Percentiles rank a stretch among this genome's conserved stretches.
These are phyloP conservation scores for Calophaca sinica DNA, from an alignment of 306 rosid genomes.

Conservation along the genomic window DNA sequence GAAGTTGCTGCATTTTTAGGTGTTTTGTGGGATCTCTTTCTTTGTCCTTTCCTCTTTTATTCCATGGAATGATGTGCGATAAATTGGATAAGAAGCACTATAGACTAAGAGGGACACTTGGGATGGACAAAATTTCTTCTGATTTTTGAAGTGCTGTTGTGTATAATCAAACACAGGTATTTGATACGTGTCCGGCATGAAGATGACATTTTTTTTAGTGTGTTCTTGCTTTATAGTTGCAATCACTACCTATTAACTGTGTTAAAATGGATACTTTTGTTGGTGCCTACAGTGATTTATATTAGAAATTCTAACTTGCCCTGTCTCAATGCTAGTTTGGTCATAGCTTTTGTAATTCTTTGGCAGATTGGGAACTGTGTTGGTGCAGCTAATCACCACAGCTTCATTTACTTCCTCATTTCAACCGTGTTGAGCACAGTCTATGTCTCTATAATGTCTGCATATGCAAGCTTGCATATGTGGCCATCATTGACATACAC, in stretches of 20 bases:
- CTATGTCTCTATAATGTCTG: constrained; percentile 73
- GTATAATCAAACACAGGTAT: no score
- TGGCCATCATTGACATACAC: constrained; percentile 67
- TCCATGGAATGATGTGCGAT: no score
- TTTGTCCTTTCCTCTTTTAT: neutral
- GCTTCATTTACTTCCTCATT: constrained; percentile 84
- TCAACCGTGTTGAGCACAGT: constrained; percentile 72
- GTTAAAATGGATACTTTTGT: constrained; percentile 13
- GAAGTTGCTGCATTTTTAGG: neutral
- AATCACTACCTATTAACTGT: constrained; percentile 11
- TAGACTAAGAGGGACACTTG: no score
- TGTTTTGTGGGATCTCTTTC: neutral
- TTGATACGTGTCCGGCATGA: neutral
- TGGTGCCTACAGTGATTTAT: neutral
- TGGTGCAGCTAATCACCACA: constrained; percentile 89
- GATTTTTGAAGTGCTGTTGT: no score
- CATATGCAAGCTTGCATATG: constrained; percentile 54
- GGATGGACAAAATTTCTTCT: no score
- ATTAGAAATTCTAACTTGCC: constrained; percentile 1
- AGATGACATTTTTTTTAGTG: neutral
- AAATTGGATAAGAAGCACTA: no score
- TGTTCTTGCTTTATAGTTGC: neutral
- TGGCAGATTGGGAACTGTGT: constrained; percentile 98
- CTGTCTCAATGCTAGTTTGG: constrained; percentile 35
- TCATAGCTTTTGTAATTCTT: constrained; percentile 39